Conservation (phyloP, 495 filamentous ascomycete species). For the Melanomma pulvis-pyrius region DNA sequence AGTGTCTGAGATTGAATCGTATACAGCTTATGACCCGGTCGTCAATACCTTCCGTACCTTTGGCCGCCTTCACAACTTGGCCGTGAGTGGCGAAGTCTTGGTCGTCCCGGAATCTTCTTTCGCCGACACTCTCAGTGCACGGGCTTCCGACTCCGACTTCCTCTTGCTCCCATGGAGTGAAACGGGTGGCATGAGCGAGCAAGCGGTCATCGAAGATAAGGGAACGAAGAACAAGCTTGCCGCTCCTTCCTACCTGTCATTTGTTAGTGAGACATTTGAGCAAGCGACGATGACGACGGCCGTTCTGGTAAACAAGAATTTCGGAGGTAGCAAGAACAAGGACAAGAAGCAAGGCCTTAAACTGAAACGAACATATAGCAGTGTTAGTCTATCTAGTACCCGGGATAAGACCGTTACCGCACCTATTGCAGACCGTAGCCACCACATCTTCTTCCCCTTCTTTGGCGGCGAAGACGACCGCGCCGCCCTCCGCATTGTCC, state of each 20-base stretch:
- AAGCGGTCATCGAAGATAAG: conserved; percentile 45
- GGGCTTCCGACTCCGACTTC: conserved; percentile 75
- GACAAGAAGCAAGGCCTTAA: conserved; percentile 43
- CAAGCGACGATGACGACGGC: conserved; percentile 68
- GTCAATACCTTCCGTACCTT: conserved; percentile 91
- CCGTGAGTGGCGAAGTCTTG: conserved; percentile 77
- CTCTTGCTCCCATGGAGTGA: conserved; percentile 92
- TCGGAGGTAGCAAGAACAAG: conserved; percentile 55
- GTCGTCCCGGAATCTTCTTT: conserved; percentile 77
- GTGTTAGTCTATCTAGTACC: conserved; percentile 60
- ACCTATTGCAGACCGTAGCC: conserved; percentile 65
- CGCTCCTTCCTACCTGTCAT: conserved; percentile 38
- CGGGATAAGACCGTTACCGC: conserved; percentile 47
- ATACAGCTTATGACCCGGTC: conserved; percentile 77
- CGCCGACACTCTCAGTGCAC: conserved; percentile 70
- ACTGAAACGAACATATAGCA: conserved; percentile 53
- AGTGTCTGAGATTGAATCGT: conserved; percentile 79
- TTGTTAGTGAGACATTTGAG: conserved; percentile 63
- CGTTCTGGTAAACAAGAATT: conserved; percentile 80
- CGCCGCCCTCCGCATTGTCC: conserved; percentile 75
- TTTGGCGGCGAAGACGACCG: conserved; percentile 85
- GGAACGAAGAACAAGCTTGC: conserved; percentile 44
- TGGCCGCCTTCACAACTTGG: conserved; percentile 79
- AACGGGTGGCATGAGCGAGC: conserved; percentile 70
- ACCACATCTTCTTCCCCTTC: conserved; percentile 87